Conservation (phyloP, 345 rosid species). For the Camelina neglecta region DNA sequence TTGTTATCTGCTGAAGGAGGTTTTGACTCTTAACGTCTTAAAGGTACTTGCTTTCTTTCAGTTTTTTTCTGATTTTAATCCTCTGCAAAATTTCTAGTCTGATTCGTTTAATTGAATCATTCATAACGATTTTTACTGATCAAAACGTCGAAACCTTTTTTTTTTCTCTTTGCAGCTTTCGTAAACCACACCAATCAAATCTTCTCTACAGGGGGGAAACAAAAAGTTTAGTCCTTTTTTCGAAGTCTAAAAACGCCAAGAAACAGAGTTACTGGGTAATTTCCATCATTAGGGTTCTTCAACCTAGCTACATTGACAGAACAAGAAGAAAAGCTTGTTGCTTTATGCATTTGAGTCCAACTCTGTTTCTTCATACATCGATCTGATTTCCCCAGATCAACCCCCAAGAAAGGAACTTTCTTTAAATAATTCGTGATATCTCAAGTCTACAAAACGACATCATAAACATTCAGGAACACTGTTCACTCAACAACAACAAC, state of each 20-base stretch:
- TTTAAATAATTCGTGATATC: slow-evolving; percentile 36
- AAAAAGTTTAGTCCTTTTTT: not conserved
- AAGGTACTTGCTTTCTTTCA: slow-evolving; percentile 35
- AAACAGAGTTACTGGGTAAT: slow-evolving; percentile 1
- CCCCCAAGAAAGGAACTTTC: not conserved
- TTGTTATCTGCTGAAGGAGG: not conserved
- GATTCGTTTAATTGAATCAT: not conserved
- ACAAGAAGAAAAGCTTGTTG: not conserved
- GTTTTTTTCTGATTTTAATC: not conserved
- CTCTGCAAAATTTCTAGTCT: too few species aligned
- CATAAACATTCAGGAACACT: slow-evolving; percentile 25
- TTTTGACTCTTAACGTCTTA: not conserved
- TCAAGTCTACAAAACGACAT: slow-evolving; percentile 32
- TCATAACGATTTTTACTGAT: too few species aligned
- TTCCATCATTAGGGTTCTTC: slow-evolving; percentile 11
- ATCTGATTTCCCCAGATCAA: slow-evolving; percentile 23
- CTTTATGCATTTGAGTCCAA: slow-evolving; percentile 9
- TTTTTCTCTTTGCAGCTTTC: slow-evolving; percentile 27
- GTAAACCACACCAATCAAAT: not conserved
- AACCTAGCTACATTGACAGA: slow-evolving; percentile 33
- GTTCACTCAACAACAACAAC: slow-evolving; percentile 28
- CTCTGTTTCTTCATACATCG: not conserved
- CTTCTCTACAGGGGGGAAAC: not conserved
- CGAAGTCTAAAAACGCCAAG: not conserved
- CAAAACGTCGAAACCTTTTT: not conserved